Base-by-base conservation (phyloP, 306 rosid genomes). In the Sophora flavescens region DNA sequence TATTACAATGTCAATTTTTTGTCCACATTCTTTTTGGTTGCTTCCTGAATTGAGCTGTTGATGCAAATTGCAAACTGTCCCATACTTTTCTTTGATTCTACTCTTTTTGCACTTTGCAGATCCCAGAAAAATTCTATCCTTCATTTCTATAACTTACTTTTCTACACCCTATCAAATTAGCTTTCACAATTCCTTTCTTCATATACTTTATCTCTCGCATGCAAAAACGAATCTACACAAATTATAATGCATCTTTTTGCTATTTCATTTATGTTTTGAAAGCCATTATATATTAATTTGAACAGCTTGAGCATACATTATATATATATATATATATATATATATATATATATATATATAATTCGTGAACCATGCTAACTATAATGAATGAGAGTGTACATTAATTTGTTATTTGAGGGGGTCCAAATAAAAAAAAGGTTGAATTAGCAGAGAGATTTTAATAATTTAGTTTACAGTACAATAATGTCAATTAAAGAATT, bases 11-110 rank as follows among this genome's bases (percentile, higher is more conserved):
- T 68, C 53, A 61, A 15, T 26, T 44, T 45, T 7, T 28, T 52
- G n/a, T 50, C 45, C 26, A 18, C 39, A 68, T 30, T 44, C 9
- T 57, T 82, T 70, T 54, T 61, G 51, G 64, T 70, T 71, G 68
- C 68, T 72, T 78, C 67, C 17, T n/a, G 66, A 42, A 58, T 70
- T 41, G 80, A 63, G 41, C 16, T 48, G 65, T 48, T 70, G 68
- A 66, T 11, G 67, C 52, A 63, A 75, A 72, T 52, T 50, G 63
- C n/a, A n/a, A n/a, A n/a, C n/a, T 33, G 2, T 50, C 76, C 48
- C 73, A 70, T 83, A 76, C 85, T 82, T 89, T 87, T 78, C 90
- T 87, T 88, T 76, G 85, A 87, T 86, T 83, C 87, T 77, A 88
- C 96, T 83, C 86, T 44, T 88, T 81, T 84, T 80, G 63, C 39